These are phyloP conservation scores for Metschnikowia corniflorae DNA, from an alignment of 805 yeast species.

Conservation along the genomic window DNA sequence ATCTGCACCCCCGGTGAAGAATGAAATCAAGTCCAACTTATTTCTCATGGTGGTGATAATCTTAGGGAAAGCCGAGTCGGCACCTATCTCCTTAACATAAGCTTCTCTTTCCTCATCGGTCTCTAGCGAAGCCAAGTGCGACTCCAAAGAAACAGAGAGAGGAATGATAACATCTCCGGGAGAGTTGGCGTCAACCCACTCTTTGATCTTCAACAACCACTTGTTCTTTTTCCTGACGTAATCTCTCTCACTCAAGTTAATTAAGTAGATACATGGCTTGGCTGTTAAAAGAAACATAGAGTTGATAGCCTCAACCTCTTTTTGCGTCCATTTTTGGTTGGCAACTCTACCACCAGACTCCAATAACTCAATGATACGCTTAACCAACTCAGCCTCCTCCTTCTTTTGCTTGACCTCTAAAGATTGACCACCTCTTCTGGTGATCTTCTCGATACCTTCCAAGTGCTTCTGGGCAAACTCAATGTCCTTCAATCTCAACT, in stretches of 20 bases:
- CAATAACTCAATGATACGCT: conserved; percentile 68
- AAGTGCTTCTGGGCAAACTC: conserved; percentile 85
- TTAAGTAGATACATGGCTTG: conserved; percentile 89
- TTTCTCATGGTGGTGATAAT: conserved; percentile 69
- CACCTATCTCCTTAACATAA: conserved; percentile 70
- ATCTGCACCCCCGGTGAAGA: conserved; percentile 80
- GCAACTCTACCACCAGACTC: conserved; percentile 87
- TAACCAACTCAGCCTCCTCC: conserved; percentile 75
- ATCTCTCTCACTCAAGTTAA: conserved; percentile 87
- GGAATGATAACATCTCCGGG: conserved; percentile 89
- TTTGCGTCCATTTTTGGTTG: conserved; percentile 80
- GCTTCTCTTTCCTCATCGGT: conserved; percentile 41
- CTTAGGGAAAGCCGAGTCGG: conserved; percentile 76
- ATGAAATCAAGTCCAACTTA: conserved; percentile 69
- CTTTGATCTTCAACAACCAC: conserved; percentile 73
- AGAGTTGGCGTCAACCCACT: conserved; percentile 86
- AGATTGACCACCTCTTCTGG: conserved; percentile 84
- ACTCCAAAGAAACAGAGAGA: conserved; percentile 83
- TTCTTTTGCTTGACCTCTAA: conserved; percentile 85
- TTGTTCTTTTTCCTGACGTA: conserved; percentile 86
- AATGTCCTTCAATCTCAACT: conserved; percentile 92
- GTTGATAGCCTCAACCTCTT: conserved; percentile 91
- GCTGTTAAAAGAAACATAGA: conserved; percentile 85
- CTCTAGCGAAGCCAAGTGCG: conserved; percentile 70
- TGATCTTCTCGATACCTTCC: conserved; percentile 73